Conservation (phyloP, 805 yeast species). For the Saturnispora zaruensis region DNA sequence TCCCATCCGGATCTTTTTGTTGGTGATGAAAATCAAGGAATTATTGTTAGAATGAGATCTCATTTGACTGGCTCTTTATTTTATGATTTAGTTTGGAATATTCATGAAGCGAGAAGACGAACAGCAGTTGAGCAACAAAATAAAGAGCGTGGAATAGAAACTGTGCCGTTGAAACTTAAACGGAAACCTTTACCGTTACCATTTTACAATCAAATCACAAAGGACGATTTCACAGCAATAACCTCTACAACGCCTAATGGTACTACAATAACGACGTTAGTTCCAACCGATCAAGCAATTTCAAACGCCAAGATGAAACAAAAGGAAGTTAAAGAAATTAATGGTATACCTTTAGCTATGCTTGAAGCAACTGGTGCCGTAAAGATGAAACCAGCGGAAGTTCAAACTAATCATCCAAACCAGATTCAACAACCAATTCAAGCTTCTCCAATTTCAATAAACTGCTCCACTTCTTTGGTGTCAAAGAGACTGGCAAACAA, state of each 20-base stretch:
- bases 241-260: slow-evolving; percentile 88
- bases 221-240: slow-evolving; percentile 78
- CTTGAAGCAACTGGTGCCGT: slow-evolving; percentile 75
- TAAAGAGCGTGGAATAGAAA: slow-evolving; percentile 1
- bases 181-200: slow-evolving; percentile 64
- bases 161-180: slow-evolving; percentile 8
- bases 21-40: slow-evolving; percentile 54
- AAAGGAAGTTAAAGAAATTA: slow-evolving; percentile 36
- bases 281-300: slow-evolving; percentile 77
- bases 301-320: slow-evolving; percentile 49
- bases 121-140: slow-evolving; percentile 34
- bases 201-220: slow-evolving; percentile 81
- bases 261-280: slow-evolving; percentile 80
- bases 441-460: not conserved
- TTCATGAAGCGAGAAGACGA: slow-evolving; percentile 86
- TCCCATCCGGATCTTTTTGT: slow-evolving; percentile 76
- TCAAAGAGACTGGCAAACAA: slow-evolving; percentile 2
- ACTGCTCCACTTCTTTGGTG: not conserved
- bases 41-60: slow-evolving; percentile 81
- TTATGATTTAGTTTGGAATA: slow-evolving; percentile 88
- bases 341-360: slow-evolving; percentile 39
- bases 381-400: slow-evolving; percentile 6
- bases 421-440: not conserved
- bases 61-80: slow-evolving; percentile 86
- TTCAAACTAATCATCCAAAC: not conserved